Percentiles rank a stretch among this genome's conserved stretches.
Evolutionary conservation across 129 eudicot genomes (phyloP).

Genomic region (Oenanthe sinensis): DNA sequence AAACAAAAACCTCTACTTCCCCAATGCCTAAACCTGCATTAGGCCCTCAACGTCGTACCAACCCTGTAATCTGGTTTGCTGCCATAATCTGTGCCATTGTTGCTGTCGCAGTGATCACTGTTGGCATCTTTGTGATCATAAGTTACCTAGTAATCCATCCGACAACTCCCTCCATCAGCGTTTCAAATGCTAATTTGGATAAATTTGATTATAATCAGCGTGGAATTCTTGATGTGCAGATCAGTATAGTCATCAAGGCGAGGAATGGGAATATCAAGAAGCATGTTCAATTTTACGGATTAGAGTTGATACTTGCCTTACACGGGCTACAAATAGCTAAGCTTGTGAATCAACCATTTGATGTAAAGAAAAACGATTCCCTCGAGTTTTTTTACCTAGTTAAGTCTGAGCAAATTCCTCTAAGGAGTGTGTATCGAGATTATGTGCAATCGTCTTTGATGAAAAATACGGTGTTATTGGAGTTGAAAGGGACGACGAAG

Average conservation of each 20-base stretch:
- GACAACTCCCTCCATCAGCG: conserved; percentile 37
- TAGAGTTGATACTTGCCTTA: conserved; percentile 30
- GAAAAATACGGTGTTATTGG: conserved; percentile 23
- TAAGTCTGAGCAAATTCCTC: conserved; percentile 35
- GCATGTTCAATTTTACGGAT: conserved; percentile 49
- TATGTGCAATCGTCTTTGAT: conserved; percentile 27
- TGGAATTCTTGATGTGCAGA: conserved; percentile 31
- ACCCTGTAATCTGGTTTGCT: conserved; percentile 57
- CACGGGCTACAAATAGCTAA: conserved; percentile 42
- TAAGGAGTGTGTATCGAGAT: conserved; percentile 30
- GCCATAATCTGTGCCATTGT: conserved; percentile 54
- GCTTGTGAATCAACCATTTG: conserved; percentile 38
- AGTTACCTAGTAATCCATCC: conserved; percentile 59
- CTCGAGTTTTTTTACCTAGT: conserved; percentile 31
- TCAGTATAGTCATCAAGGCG: conserved; percentile 38
- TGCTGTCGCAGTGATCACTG: conserved; percentile 42
- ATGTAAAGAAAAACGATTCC: conserved; percentile 35
- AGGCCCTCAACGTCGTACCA: conserved; percentile 44
- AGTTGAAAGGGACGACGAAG: conserved; percentile 43
- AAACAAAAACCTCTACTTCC: neutral
- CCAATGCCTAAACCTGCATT: conserved; percentile 26
- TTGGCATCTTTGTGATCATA: conserved; percentile 45
- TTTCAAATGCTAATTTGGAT: conserved; percentile 42
- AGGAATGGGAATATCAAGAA: conserved; percentile 51
- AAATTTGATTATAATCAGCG: conserved; percentile 27